Evolutionary conservation across 345 rosid species (phyloP).

Genomic region (Viola odorata): DNA sequence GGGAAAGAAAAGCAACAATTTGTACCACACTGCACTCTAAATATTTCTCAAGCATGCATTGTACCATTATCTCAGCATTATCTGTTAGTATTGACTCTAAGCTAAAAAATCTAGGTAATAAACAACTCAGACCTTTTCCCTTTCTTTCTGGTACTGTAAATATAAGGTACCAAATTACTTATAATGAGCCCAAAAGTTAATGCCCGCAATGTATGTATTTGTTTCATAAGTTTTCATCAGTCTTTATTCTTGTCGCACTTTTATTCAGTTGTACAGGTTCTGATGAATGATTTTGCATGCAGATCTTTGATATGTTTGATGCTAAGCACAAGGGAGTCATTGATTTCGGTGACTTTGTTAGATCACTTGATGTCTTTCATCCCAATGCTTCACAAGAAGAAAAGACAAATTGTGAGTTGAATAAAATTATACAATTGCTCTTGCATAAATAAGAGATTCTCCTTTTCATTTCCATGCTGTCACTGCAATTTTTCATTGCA

Average conservation of each 20-base stretch:
- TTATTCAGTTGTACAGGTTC: not conserved
- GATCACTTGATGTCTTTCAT: conserved; percentile 85
- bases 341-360: conserved; percentile 91
- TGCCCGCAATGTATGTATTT: not conserved
- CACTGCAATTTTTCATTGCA: not conserved
- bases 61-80: too few species aligned
- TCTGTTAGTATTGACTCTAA: too few species aligned
- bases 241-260: not conserved
- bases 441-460: too few species aligned
- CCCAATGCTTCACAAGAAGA: conserved; percentile 77
- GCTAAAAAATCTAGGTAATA: not conserved
- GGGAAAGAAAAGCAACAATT: not conserved
- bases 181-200: not conserved
- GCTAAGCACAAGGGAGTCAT: conserved; percentile 84
- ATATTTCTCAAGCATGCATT: too few species aligned
- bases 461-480: not conserved
- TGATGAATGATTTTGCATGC: conserved; percentile 24
- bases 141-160: not conserved
- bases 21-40: too few species aligned
- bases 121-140: not conserved
- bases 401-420: conserved; percentile 79
- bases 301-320: conserved; percentile 95
- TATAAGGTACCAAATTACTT: not conserved
- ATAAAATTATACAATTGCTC: too few species aligned
- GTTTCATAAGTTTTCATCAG: not conserved